Evolutionary conservation across 2,329 filamentous ascomycete species (phyloP), one percentile per base, ranked within the genome.

Genomic region (Stachybotrys chlorohalonatus): DNA sequence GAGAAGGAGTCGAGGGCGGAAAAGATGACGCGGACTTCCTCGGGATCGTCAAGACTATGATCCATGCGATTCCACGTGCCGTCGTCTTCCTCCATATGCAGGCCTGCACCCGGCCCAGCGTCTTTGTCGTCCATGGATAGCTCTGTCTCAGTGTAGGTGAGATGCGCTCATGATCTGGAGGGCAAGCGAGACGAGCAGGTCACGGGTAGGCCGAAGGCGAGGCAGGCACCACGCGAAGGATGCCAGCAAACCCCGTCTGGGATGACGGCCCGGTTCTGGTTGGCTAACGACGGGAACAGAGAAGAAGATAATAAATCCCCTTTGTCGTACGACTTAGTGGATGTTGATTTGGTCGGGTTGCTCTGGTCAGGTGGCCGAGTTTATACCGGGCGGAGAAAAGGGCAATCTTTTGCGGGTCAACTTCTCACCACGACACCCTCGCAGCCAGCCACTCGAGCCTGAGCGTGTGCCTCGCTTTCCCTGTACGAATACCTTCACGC

Each of bases 1-100:
- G 86, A 80, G 70, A 94, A 97, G 11, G 93, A 96, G 73, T 96
- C 90, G 53, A 97, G 73, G 2, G 91, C 86, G 52, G 84, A 85
- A 68, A 89, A 89, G 9, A 97, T 80, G 51, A 95, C 90, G 57
- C 80, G 80, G 51, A 84, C 77, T 72, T 99, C 93, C 59, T 95
- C 90, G 0, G 85, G 83, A 63, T 96, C 91, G 9, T 82, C 75
- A 51, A 87, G 77, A 15, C 82, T 80, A 55, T 86, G 81, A 59
- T 85, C 84, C 53, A 86, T 77, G 3, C 82, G 84, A 39, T 72
- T 72, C 84, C 85, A 88, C 54, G 71, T 66, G 53, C 67, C 66
- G 48, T 75, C 68, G 16, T 74, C 70, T 24, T 24, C 24, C 5
- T 63, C 65, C 45, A 59, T 56, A 49, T 42, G 8, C 36, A 42